Conservation (phyloP, 192 early-diverging fungal species). For the Bifiguratus adelaidae region DNA sequence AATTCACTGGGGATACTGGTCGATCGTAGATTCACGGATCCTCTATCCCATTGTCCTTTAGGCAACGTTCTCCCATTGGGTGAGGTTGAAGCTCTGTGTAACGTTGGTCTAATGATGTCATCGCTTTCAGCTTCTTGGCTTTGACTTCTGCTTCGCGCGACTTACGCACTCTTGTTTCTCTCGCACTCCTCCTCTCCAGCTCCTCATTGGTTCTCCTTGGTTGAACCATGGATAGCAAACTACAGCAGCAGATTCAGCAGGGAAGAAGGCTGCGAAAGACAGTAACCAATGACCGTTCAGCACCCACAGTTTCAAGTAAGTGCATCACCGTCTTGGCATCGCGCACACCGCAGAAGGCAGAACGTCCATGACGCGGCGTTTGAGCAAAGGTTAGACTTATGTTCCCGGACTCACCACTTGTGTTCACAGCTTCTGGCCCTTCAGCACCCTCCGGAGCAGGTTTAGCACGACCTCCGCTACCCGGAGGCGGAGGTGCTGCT, state of each 20-base stretch:
- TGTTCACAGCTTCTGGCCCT: not conserved
- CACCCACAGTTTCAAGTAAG: slow-evolving; percentile 12
- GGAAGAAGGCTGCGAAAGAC: slow-evolving; percentile 57
- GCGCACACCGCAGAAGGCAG: not conserved
- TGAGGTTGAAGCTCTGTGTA: too few species aligned
- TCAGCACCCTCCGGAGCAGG: not conserved
- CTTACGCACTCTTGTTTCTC: too few species aligned
- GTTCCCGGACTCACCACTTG: not conserved
- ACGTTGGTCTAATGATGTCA: too few species aligned
- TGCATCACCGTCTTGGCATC: not conserved
- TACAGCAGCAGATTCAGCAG: slow-evolving; percentile 64
- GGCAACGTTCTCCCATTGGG: too few species aligned
- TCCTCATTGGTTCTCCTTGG: not conserved
- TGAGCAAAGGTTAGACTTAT: not conserved
- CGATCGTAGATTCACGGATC: too few species aligned
- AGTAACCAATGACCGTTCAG: slow-evolving; percentile 63
- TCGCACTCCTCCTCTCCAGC: not conserved
- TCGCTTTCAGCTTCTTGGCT: too few species aligned
- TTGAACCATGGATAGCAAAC: slow-evolving; percentile 24
- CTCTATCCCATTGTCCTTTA: too few species aligned
- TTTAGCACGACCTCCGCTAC: slow-evolving; percentile 21
- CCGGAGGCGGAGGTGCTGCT: not conserved
- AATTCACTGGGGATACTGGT: too few species aligned
- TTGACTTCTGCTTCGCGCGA: too few species aligned
- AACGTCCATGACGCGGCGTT: not conserved